Evolutionary conservation across 2,329 filamentous ascomycete species (phyloP), one percentile per base, ranked within the genome.

Genomic region (Botryotinia narcissicola): DNA sequence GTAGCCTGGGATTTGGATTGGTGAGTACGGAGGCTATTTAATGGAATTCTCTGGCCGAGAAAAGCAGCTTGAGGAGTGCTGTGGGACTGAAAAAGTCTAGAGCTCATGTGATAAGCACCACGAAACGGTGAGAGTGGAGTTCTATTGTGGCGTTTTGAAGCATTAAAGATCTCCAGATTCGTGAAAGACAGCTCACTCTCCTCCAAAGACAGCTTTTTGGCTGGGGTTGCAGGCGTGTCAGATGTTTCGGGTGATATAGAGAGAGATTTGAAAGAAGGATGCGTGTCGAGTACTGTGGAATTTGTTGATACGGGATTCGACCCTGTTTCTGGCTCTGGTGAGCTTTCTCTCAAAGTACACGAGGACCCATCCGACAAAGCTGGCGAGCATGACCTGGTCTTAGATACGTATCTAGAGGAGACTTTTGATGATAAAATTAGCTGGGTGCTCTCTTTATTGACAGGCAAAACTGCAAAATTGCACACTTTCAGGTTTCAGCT

Each of bases 341-440:
- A 18, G 14, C 44, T 40, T n/a, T 44, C 68, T 44, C 20, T 35
- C 20, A 70, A 25, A 18, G 51, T 62, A 29, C 68, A 62, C 10
- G 68, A 70, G 7, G 54, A 70, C n/a, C 37, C 57, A 46, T 44
- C 42, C 4, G 68, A 70, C n/a, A 63, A n/a, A 9, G 40, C 54
- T n/a, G 54, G 67, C 1, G 67, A 70, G 32, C 12, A 22, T 14
- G 68, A 10, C 44, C 54, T 57, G 9, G 22, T 42, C 2, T 42
- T 57, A 16, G 37, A 57, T 16, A 10, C 37, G 18, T 57, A 57
- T 16, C 48, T 57, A 44, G 37, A 57, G 20, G 18, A 42, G 18
- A n/a, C 59, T 70, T 70, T 70, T 37, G 18, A 60, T 22, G 9
- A 35, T 16, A n/a, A n/a, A 1, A 10, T 70, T 35, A 70, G 68